A percentile compares a stretch with the other conserved stretches of the same genome.
phyloP scores from a whole-genome alignment of 1,284 basidiomycete species.

The Melampsora americana region DNA sequence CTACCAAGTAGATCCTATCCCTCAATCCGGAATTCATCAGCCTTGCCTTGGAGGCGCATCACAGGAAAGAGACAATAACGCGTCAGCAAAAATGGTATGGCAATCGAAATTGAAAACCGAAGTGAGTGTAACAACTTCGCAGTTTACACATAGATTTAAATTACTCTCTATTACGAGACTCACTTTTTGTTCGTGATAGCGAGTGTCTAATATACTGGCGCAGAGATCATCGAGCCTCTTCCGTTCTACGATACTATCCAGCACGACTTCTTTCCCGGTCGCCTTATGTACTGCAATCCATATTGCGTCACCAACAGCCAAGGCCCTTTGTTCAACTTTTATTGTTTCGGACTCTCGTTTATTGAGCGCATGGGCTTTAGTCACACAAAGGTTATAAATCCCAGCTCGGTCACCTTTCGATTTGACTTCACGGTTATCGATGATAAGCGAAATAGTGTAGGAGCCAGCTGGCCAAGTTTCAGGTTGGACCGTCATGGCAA shows the following conservation, averaged over 20 bases:
- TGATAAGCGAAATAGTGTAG: slow-evolving; percentile 59
- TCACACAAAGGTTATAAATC: slow-evolving; percentile 54
- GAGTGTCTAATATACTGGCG: slow-evolving; percentile 59
- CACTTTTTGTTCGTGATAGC: slow-evolving; percentile 62
- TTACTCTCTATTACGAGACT: not conserved
- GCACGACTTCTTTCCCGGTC: slow-evolving; percentile 52
- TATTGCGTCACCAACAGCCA: slow-evolving; percentile 61
- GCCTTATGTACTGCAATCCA: slow-evolving; percentile 60
- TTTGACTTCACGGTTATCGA: slow-evolving; percentile 60
- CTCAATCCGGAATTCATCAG: slow-evolving; percentile 58
- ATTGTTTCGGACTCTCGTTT: slow-evolving; percentile 46
- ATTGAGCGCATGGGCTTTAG: slow-evolving; percentile 33
- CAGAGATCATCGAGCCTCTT: slow-evolving; percentile 62
- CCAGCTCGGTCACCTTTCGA: slow-evolving; percentile 52
- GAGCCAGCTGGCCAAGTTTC: slow-evolving; percentile 49
- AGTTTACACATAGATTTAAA: no score
- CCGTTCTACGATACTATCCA: slow-evolving; percentile 62
- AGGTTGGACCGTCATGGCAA: slow-evolving; percentile 44
- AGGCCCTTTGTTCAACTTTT: slow-evolving; percentile 58
- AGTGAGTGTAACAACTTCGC: no score
- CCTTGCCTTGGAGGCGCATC: slow-evolving; percentile 57
- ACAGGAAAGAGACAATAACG: not conserved
- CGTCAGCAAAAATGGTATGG: not conserved
- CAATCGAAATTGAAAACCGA: no score
- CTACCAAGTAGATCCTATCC: slow-evolving; percentile 61